Evolutionary conservation across 441 rosid genomes (phyloP).

Genomic region (Melastoma candidum): DNA sequence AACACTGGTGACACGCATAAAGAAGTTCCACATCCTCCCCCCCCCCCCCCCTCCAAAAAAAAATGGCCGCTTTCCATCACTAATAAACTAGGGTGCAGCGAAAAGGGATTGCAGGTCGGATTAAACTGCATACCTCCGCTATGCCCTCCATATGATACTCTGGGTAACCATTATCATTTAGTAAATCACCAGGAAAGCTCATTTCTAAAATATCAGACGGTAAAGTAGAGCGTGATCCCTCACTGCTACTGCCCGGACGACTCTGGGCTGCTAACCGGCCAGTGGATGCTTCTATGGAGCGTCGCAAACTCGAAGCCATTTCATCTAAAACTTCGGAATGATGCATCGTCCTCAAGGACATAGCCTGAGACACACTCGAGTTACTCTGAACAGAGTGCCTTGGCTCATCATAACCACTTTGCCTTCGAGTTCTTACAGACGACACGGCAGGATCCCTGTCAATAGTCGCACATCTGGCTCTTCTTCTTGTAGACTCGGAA

Average conservation of each 20-base stretch:
- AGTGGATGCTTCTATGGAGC: slow-evolving; percentile 27
- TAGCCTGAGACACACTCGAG: slow-evolving; percentile 30
- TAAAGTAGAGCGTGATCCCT: slow-evolving; percentile 28
- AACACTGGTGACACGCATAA: no score
- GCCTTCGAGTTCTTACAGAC: slow-evolving; percentile 48
- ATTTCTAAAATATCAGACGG: slow-evolving; percentile 51
- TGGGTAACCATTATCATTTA: slow-evolving; percentile 41
- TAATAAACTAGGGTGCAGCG: no score
- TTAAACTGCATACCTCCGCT: slow-evolving; percentile 59
- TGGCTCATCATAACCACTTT: slow-evolving; percentile 26
- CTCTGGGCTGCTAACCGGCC: slow-evolving; percentile 21
- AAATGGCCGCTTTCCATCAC: no score
- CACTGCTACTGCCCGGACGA: slow-evolving; percentile 29
- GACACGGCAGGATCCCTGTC: slow-evolving; percentile 32
- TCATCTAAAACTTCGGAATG: slow-evolving; percentile 24
- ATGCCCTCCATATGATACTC: slow-evolving; percentile 67
- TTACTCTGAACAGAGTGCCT: slow-evolving; percentile 40
- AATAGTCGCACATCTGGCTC: slow-evolving; percentile 32
- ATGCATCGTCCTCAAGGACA: slow-evolving; percentile 25
- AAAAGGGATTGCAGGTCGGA: background rate
- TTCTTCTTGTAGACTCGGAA: slow-evolving; percentile 42
- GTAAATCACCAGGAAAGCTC: slow-evolving; percentile 30
- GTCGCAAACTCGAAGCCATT: slow-evolving; percentile 24
- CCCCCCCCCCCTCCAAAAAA: no score
- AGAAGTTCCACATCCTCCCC: no score